Base-by-base conservation (phyloP, 2,329 filamentous ascomycete species). In the Pseudogymnoascus sp. region DNA sequence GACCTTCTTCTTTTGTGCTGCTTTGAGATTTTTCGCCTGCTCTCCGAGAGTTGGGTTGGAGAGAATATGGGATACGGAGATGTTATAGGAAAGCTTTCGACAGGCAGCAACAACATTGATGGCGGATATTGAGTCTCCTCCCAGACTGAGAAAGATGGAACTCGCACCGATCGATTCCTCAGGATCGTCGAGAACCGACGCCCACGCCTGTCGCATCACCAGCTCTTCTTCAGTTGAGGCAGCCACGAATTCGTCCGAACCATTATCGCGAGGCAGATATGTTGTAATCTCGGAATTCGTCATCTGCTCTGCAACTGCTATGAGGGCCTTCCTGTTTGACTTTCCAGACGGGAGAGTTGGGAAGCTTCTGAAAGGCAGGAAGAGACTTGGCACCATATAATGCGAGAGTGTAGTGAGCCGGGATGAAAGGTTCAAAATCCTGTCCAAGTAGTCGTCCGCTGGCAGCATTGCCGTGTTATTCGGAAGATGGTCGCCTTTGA, bases 101-200 rank as follows among this genome's bases (percentile, higher is more conserved):
- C 38, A 46, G 43, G 37, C 53, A 40, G 49, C 36, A 18, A 37
- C 59, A 12, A 40, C 38, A 38, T 42, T 60, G 16, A 80, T 80
- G 1, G 78, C 77, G 1, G 69, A 69, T 34, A 80, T 78, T 8
- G 78, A 80, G 46, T 80, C 78, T 2, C 78, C 78, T 3, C 78
- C 78, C 0, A 79, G 68, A 3, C 68, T 66, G 11, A 78, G 71
- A 60, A 80, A 79, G 46, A 36, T 68, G 63, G 72, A 69, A 12
- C 72, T 70, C 0, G 71, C 62, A 0, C 71, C 68, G 21, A 76
- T 68, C 1, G 73, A 66, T 0, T 69, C 68, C 0, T 70, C 65
- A 0, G 72, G 63, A 1, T 78, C 65, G 56, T 77, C 75, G 6
- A 82, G 72, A 0, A 79, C 72, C 14, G 73, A 69, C 0, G 75